Conservation (phyloP, 2,329 filamentous ascomycete genomes). For the Fusarium secorum region DNA sequence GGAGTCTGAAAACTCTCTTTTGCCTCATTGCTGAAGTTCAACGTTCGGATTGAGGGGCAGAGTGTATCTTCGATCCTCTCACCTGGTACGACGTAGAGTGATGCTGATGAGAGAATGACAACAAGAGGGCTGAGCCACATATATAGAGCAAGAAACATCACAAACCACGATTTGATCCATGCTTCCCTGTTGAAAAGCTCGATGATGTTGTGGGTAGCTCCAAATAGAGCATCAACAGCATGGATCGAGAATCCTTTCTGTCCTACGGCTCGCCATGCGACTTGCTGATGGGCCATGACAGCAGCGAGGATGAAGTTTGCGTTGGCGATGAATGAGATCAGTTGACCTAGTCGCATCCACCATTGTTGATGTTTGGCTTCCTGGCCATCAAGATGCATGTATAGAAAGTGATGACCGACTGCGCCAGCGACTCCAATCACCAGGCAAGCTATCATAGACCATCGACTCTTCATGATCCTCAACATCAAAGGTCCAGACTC, state of each 20-base stretch:
- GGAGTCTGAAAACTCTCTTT: conserved; percentile 5
- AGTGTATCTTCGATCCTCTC: not conserved
- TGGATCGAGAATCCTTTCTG: conserved; percentile 13
- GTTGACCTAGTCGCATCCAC: conserved; percentile 21
- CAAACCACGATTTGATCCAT: conserved; percentile 32
- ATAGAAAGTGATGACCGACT: conserved; percentile 12
- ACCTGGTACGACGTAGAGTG: conserved; percentile 11
- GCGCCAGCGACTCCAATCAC: conserved; percentile 1
- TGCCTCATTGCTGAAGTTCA: conserved; percentile 35
- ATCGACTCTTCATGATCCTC: conserved; percentile 14
- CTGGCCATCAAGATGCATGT: not conserved
- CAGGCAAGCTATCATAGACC: conserved; percentile 27
- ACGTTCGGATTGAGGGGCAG: conserved; percentile 30
- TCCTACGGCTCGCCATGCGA: conserved; percentile 19
- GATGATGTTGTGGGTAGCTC: conserved; percentile 9
- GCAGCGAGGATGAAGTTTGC: conserved; percentile 21
- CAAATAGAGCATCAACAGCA: conserved; percentile 32
- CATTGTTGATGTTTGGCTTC: conserved; percentile 25
- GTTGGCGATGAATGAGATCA: conserved; percentile 18
- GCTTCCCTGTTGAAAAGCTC: conserved; percentile 33
- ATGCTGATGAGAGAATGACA: conserved; percentile 33
- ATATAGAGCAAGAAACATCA: conserved; percentile 35
- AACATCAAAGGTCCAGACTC: not conserved
- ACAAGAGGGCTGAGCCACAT: conserved; percentile 33
- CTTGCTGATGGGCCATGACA: conserved; percentile 23